Evolutionary conservation across 1,284 basidiomycete genomes (phyloP).

Genomic region (Ceratobasidium sp.): DNA sequence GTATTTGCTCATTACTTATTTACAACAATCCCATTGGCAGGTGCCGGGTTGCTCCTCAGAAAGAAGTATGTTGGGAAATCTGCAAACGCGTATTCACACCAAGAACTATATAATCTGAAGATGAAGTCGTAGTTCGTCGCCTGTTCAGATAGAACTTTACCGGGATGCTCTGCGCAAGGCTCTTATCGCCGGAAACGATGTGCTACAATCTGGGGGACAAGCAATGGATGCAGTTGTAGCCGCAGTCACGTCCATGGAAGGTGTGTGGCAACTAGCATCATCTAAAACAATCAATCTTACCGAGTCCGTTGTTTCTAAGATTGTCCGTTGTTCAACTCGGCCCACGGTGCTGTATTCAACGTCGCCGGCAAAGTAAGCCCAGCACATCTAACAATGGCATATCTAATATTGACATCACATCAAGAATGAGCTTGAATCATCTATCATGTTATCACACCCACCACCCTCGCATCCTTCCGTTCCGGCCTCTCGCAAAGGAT

Average conservation of each 20-base stretch:
- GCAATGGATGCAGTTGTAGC: slow-evolving; percentile 84
- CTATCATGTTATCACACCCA: slow-evolving; percentile 78
- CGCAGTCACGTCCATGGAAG: slow-evolving; percentile 76
- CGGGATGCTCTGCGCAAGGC: slow-evolving; percentile 62
- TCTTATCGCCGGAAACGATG: slow-evolving; percentile 66
- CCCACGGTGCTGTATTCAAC: slow-evolving; percentile 82
- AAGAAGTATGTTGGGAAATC: slow-evolving; percentile 43
- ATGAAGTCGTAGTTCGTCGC: slow-evolving; percentile 57
- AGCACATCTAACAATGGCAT: not conserved
- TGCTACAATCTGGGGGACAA: slow-evolving; percentile 71
- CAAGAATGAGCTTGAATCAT: slow-evolving; percentile 81
- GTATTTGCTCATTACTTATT: not conserved
- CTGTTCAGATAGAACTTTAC: slow-evolving; percentile 66
- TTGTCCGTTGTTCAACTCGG: slow-evolving; percentile 77
- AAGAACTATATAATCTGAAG: slow-evolving; percentile 22
- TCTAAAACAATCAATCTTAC: not conserved
- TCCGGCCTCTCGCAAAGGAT: slow-evolving; percentile 64
- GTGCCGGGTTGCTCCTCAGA: slow-evolving; percentile 53
- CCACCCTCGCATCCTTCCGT: slow-evolving; percentile 68
- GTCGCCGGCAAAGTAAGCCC: slow-evolving; percentile 68
- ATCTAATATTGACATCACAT: not conserved
- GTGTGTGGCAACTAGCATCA: slow-evolving; percentile 52
- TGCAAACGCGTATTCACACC: not conserved
- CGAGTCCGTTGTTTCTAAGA: slow-evolving; percentile 54
- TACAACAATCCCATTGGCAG: not conserved